A percentile compares a stretch with the other conserved stretches of the same genome.
These are phyloP conservation scores for rapeseed (Brassica napus) DNA, from an alignment of 345 rosid species.

Conservation along the genomic window Da-Ae NC_063446.1:26358001-26358500, in stretches of 20 bases:
- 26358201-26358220: neutral
- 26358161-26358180: constrained; percentile 13
- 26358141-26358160: neutral
- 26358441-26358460: no score
- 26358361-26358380: no score
- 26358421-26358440: no score
- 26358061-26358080: constrained; percentile 15
- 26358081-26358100: constrained; percentile 2
- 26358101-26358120: constrained; percentile 27
- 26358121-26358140: constrained; percentile 34
- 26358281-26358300: neutral
- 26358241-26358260: neutral
- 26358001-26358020: constrained; percentile 63
- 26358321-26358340: no score
- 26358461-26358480: neutral
- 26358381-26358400: no score
- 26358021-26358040: constrained; percentile 34
- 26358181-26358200: constrained; percentile 23
- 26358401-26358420: no score
- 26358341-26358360: no score
- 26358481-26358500: neutral
- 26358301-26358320: neutral
- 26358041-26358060: constrained; percentile 40
- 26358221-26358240: neutral
- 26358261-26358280: constrained; percentile 15